Percentiles rank a stretch among this genome's conserved stretches.
phyloP scores from a whole-genome alignment of 352 stramenopile species.

The Globisporangium okanoganense region DNA sequence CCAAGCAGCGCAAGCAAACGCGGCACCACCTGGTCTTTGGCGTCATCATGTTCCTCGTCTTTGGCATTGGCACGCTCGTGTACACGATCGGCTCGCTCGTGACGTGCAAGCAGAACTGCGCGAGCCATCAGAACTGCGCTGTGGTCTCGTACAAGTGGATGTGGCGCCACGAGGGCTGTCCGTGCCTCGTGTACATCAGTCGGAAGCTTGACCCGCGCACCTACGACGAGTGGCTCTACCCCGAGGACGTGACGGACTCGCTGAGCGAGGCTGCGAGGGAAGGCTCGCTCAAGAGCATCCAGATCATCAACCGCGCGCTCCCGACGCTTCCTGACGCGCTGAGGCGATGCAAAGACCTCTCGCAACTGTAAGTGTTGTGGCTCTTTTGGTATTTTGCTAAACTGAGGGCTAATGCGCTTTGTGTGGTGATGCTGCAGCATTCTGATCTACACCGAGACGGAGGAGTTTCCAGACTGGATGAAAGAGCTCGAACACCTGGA shows the following conservation, averaged over 20 bases:
- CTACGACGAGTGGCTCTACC: constrained; percentile 17
- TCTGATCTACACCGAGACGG: constrained; percentile 19
- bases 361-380: constrained; percentile 18
- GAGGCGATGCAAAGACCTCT: constrained; percentile 8
- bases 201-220: constrained; percentile 5
- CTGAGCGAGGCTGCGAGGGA: constrained; percentile 4
- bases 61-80: constrained; percentile 8
- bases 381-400: background rate
- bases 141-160: constrained; percentile 20
- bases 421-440: constrained; percentile 1
- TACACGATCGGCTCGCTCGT: constrained; percentile 15
- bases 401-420: background rate
- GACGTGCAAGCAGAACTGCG: constrained; percentile 11
- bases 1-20: constrained; percentile 12
- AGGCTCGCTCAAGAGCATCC: constrained; percentile 12
- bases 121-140: constrained; percentile 5
- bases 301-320: constrained; percentile 20
- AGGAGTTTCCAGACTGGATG: constrained; percentile 15
- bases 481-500: constrained; percentile 12
- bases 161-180: background rate
- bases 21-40: constrained; percentile 14
- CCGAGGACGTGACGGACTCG: constrained; percentile 10
- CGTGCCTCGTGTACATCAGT: constrained; percentile 18
- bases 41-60: constrained; percentile 11
- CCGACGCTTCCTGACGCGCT: constrained; percentile 13